Base-by-base conservation (phyloP, 352 stramenopile species). In the Globisporangium radiosum region DNA sequence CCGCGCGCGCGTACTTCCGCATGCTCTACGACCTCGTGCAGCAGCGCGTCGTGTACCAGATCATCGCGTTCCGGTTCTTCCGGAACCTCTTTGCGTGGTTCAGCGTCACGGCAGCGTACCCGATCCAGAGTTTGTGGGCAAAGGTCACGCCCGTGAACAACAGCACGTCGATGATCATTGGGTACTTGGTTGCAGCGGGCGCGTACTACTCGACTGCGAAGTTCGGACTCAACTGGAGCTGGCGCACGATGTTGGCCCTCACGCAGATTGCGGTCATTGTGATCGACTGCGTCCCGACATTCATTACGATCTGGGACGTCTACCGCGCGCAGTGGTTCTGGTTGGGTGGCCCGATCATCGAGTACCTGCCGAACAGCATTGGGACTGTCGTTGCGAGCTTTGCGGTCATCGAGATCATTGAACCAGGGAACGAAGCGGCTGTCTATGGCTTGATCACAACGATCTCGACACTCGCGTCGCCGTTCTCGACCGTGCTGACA, bases 1-100 rank as follows among this genome's bases (percentile, higher is more conserved):
- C 66, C 3, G 50, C 19, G 33, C 39, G 36, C 15, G 44, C 40
- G 8, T 57, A 65, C 38, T 59, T 47, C 37, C 44, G 13, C 5
- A 65, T 75, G 60, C 50, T 89, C 19, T 89, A 75, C 59, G 66
- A 78, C 10, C 59, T 89, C 44, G 63, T 87, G 51, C 76, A 88
- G 64, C 57, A 73, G 37, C 75, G 68, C 8, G 71, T 87, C 4
- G 66, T 82, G 57, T 82, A 79, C 62, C 75, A 81, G 54, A 68
- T 82, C 33, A 68, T 81, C 51, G 72, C 71, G 36, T 85, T 81
- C 59, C 70, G 77, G 13, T 85, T 85, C 68, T 81, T 85, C 47
- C 72, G 71, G 57, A 82, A 76, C 53, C 64, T 85, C 59, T 82
- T 85, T 50, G 65, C 68, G 5, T 73, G 71, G 52, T 68, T 85